phyloP scores from a whole-genome alignment of 176 grass and related monocot species.

The Aegilops sharonensis region DNA sequence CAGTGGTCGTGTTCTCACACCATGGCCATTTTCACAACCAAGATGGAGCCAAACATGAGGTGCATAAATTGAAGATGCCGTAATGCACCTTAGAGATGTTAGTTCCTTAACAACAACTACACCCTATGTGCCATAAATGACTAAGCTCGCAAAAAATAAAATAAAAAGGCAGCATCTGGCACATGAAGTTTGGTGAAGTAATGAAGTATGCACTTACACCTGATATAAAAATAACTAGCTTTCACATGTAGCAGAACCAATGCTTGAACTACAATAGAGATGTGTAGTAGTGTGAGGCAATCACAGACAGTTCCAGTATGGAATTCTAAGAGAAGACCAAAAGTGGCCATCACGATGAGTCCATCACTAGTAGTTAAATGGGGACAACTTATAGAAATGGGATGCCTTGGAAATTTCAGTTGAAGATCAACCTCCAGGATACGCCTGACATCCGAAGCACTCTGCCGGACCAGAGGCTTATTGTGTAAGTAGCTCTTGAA shows the following conservation, averaged over 20 bases:
- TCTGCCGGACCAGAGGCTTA: background rate
- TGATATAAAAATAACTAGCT: background rate
- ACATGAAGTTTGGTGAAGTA: background rate
- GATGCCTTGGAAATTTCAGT: background rate
- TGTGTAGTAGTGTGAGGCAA: background rate
- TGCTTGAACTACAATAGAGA: background rate
- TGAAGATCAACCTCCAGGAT: background rate
- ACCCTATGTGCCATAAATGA: background rate
- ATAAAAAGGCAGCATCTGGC: background rate
- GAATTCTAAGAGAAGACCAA: background rate
- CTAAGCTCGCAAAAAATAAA: background rate
- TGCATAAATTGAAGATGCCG: background rate
- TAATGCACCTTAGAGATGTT: background rate
- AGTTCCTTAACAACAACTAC: background rate
- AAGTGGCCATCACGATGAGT: background rate
- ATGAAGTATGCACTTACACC: background rate
- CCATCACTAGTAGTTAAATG: background rate
- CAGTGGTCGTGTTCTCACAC: background rate
- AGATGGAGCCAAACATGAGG: background rate
- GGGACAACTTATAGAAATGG: background rate
- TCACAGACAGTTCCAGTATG: background rate
- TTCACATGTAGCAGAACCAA: background rate
- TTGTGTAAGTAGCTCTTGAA: background rate
- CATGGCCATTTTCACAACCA: background rate
- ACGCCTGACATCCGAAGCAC: too few relatives aligned